Percentiles rank a stretch among this genome's conserved stretches.
phyloP scores from a whole-genome alignment of 305 asterid species.

The Fraxinus greggii region DNA sequence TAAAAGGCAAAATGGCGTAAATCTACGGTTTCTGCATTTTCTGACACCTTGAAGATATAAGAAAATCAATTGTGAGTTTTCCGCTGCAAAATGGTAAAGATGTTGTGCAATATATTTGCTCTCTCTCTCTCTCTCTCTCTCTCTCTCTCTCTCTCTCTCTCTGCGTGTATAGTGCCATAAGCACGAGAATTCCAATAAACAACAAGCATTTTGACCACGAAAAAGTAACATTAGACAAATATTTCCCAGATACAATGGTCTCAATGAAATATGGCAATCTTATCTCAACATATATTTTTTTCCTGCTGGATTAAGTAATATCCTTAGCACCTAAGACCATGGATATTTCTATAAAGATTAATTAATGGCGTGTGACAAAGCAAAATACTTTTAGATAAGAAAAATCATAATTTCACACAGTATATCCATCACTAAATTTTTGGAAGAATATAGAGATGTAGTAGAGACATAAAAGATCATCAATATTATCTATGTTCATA shows the following conservation, averaged over 20 bases:
- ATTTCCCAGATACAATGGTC: neutral
- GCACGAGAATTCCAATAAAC: constrained; percentile 11
- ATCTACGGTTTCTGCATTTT: constrained; percentile 67
- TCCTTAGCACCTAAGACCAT: neutral
- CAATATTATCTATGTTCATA: neutral
- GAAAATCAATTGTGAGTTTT: constrained; percentile 22
- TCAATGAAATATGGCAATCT: neutral
- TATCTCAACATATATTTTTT: neutral
- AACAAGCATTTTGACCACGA: neutral
- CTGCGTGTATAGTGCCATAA: neutral
- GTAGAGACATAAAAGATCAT: neutral
- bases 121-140: neutral
- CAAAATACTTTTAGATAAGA: neutral
- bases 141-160: too few species aligned
- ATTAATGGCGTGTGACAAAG: neutral
- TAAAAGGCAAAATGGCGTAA: constrained; percentile 86
- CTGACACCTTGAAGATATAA: constrained; percentile 52
- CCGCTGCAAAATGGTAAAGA: constrained; percentile 9
- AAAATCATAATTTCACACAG: neutral
- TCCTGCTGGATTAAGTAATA: neutral
- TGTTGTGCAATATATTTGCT: neutral
- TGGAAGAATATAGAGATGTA: neutral
- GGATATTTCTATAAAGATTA: constrained; percentile 9
- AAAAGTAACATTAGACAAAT: neutral
- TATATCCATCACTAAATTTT: neutral